Base-by-base conservation (phyloP, 2,329 filamentous ascomycete species). In the Myriosclerotinia scirpicola region DNA sequence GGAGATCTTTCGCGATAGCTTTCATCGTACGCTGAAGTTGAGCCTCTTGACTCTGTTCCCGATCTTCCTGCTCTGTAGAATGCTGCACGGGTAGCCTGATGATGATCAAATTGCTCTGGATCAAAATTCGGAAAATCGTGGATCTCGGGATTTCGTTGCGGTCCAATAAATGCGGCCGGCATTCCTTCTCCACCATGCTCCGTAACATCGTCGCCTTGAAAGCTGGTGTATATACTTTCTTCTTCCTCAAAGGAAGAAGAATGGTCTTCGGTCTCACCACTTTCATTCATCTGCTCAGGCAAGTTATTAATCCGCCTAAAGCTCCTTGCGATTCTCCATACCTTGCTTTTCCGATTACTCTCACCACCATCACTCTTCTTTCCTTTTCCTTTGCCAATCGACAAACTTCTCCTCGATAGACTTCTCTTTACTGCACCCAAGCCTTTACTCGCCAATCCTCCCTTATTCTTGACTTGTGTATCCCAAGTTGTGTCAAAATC, bases 191-290 rank as follows among this genome's bases (percentile, higher is more conserved):
- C 58, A 22, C 58, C n/a, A 7, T 48, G 44, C 5, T 38, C 34
- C 58, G 50, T 22, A 17, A 60, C 34, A 50, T 60, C 44, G 4
- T 60, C 58, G 11, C 58, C 58, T 50, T 50, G 58, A 4, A 60
- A 60, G 26, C 58, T 60, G n/a, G 34, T 50, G 14, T 50, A 34
- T 1, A 17, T 26, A 17, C 30, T 48, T 26, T 60, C 30, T 38
- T 8, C 20, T 26, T 26, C 44, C 30, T 38, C 44, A 1, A 60
- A 60, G 7, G 56, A 60, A 22, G 14, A 38, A 38, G 38, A 8
- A 0, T 50, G 30, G 14, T 50, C 58, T 60, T 6, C 30, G 5
- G 38, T 20, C 11, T 26, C 34, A 1, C 8, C 30, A 38, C 7
- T 60, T 14, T 36, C 30, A 26, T 26, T 20, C 58, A 26, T 60